Evolutionary conservation across 2,329 filamentous ascomycete species (phyloP).

Genomic region (Monilinia aucupariae): DNA sequence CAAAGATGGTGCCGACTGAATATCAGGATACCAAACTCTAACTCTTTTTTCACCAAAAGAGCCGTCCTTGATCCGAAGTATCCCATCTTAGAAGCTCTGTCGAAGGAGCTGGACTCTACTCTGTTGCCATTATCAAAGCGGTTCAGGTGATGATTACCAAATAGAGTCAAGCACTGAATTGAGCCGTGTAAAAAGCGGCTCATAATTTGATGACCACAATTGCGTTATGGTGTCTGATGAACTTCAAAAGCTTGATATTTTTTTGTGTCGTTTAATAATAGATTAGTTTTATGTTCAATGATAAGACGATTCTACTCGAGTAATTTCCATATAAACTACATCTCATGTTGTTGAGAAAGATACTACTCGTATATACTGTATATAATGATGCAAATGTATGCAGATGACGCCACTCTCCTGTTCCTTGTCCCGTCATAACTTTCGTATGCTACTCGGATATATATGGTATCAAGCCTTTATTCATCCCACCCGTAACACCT

Average conservation of each 20-base stretch:
- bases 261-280: background rate
- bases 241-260: conserved; percentile 29
- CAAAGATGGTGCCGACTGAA: conserved; percentile 34
- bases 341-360: background rate
- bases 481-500: background rate
- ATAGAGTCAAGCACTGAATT: conserved; percentile 99
- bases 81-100: conserved; percentile 52
- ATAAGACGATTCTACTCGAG: no score
- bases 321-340: background rate
- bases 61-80: conserved; percentile 30
- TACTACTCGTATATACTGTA: no score
- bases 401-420: background rate
- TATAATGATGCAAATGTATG: conserved; percentile 4
- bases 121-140: conserved; percentile 20
- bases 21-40: conserved; percentile 29
- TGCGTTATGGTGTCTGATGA: conserved; percentile 48
- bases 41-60: conserved; percentile 35
- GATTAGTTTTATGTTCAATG: background rate
- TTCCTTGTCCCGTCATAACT: background rate
- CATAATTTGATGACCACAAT: conserved; percentile 43
- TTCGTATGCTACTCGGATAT: background rate
- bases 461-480: conserved; percentile 14
- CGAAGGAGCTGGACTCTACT: conserved; percentile 59
- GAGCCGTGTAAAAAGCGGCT: conserved; percentile 38
- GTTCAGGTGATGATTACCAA: conserved; percentile 82